Percentiles rank a stretch among this genome's conserved stretches.
These are phyloP conservation scores for Vishniacozyma victoriae DNA, from an alignment of 768 basidiomycete species.

Conservation along the genomic window DNA sequence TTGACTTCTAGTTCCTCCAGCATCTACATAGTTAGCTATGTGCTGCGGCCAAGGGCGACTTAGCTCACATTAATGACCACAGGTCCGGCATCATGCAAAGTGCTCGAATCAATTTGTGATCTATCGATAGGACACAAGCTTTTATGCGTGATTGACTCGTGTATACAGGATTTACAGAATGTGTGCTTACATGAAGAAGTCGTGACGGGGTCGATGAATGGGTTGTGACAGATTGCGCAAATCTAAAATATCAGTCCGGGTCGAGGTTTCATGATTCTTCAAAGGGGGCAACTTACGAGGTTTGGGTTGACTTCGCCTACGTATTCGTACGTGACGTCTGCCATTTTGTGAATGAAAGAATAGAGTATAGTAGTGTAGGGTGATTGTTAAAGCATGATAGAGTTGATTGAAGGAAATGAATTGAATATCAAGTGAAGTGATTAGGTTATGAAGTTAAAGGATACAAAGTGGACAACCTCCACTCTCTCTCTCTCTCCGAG, in stretches of 20 bases:
- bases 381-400: neutral
- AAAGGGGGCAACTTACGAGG: no score
- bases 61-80: conserved; percentile 29
- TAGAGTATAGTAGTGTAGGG: neutral
- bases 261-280: no score
- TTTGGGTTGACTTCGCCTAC: conserved; percentile 37
- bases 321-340: conserved; percentile 35
- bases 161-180: conserved; percentile 77
- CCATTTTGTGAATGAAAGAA: neutral
- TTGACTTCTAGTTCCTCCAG: conserved; percentile 33
- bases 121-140: conserved; percentile 80
- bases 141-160: conserved; percentile 61
- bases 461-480: no score
- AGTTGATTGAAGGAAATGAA: neutral
- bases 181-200: conserved; percentile 74
- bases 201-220: conserved; percentile 63
- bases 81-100: conserved; percentile 25
- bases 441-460: no score
- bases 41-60: neutral
- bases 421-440: neutral
- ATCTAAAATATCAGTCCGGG: no score
- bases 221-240: conserved; percentile 39
- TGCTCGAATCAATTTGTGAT: conserved; percentile 53
- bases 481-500: neutral
- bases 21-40: conserved; percentile 6